Evolutionary conservation across 129 eudicot genomes (phyloP), one percentile per base, ranked within the genome.

Genomic region (Flaveria trinervia): DNA sequence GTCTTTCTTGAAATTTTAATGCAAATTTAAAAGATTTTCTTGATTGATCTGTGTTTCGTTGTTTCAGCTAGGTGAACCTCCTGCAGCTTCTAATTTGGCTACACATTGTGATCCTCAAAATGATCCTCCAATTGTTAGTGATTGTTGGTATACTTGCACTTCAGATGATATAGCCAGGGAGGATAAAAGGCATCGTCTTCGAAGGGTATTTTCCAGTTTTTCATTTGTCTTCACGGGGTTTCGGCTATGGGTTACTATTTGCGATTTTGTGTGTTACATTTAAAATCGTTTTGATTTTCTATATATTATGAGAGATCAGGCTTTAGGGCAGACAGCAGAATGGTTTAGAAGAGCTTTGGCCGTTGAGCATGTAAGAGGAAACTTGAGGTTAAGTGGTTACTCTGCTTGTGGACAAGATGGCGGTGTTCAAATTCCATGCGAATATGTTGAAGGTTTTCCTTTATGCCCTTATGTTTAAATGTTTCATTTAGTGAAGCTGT

Each of bases 111-210:
- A 91, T 85, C 88, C 97, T 56, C 89, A 88, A 33, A 86, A 82
- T 11, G 91, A 87, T 80, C 97, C 97, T 61, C 97, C 98, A 28
- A 74, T 93, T 54, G 75, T 72, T 45, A 92, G 96, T 13, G 97
- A 93, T 59, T 93, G 98, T 74, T 93, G 98, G 98, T 93, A 93
- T 74, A 93, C 85, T 67, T 93, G 98, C 81, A 93, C 98, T 30
- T 80, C 81, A 9, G 92, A 93, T 80, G 98, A 93, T 82, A 86
- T 93, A 76, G 90, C 93, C 9, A 92, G 86, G 77, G 93, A 87
- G 79, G 97, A 93, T 86, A 93, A 93, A 79, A 93, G 86, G 84
- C 84, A 70, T 54, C 92, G 98, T 39, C 98, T 93, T 73, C 92
- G 88, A 41, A 91, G 86, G 97, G 98, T 90, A 83, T 14, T 11